These are phyloP conservation scores for Cystofilobasidium ferigula DNA, from an alignment of 768 basidiomycete genomes.

Conservation along the genomic window DNA sequence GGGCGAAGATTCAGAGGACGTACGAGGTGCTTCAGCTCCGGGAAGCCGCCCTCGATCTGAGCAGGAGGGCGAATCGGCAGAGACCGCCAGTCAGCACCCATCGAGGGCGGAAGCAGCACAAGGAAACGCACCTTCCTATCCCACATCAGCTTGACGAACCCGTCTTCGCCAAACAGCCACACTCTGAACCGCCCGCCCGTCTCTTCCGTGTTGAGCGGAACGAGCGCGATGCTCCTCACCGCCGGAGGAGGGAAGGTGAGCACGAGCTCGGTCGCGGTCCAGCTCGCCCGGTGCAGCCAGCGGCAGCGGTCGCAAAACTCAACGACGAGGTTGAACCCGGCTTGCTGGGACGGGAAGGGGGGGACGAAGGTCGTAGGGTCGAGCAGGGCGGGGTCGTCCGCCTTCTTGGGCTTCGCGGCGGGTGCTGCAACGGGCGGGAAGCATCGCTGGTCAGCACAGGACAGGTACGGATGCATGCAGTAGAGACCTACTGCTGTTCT, in stretches of 20 bases:
- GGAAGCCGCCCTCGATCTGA: conserved; percentile 69
- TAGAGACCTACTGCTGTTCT: too few species aligned
- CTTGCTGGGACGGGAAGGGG: conserved; percentile 20
- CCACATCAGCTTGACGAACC: conserved; percentile 48
- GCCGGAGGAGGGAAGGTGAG: conserved; percentile 77
- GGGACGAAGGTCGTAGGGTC: conserved; percentile 32
- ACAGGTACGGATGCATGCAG: too few species aligned
- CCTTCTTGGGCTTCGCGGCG: neutral
- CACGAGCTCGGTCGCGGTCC: conserved; percentile 86
- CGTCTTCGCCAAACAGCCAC: conserved; percentile 52
- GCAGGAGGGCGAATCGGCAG: neutral
- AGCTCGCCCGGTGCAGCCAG: conserved; percentile 49
- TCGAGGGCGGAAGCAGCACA: neutral
- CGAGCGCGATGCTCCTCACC: conserved; percentile 55
- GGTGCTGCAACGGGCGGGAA: neutral
- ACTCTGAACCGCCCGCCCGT: conserved; percentile 83
- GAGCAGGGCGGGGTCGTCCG: conserved; percentile 14
- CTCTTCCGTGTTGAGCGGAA: conserved; percentile 67
- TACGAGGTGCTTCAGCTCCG: conserved; percentile 74
- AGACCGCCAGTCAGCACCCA: neutral
- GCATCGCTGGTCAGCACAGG: neutral
- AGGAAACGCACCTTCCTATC: conserved; percentile 59
- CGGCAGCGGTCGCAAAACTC: conserved; percentile 75
- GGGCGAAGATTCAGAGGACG: conserved; percentile 33
- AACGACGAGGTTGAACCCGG: conserved; percentile 54